Evolutionary conservation across 169 alveolate species (phyloP).

Genomic region (Miamiensis avidus): DNA sequence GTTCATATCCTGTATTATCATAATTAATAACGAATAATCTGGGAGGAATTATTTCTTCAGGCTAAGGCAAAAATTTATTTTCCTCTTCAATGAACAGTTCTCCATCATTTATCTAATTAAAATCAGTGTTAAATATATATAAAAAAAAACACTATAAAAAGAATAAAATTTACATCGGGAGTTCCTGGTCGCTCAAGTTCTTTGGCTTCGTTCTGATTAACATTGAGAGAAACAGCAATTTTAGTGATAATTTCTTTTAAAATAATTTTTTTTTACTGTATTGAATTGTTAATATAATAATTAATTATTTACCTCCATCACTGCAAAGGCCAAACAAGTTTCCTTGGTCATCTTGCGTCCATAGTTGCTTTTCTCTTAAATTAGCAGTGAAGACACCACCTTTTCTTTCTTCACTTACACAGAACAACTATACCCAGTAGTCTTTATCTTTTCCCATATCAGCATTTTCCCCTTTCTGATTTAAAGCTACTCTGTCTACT

Average conservation of each 20-base stretch:
- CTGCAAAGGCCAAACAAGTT: slow-evolving; percentile 71
- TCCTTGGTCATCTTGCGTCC: slow-evolving; percentile 87
- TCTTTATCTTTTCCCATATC: slow-evolving; percentile 68
- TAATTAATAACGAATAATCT: slow-evolving; percentile 67
- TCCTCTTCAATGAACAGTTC: slow-evolving; percentile 78
- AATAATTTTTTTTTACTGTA: too few species aligned
- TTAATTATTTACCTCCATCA: slow-evolving; percentile 44
- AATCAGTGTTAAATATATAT: too few species aligned
- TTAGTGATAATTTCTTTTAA: slow-evolving; percentile 56
- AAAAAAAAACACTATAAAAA: not conserved
- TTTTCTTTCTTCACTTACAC: slow-evolving; percentile 80
- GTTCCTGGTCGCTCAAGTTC: slow-evolving; percentile 48
- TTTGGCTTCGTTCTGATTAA: slow-evolving; percentile 59
- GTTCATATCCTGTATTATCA: slow-evolving; percentile 57
- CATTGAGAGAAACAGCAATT: slow-evolving; percentile 68
- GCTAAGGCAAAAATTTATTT: slow-evolving; percentile 77
- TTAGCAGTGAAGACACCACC: slow-evolving; percentile 82
- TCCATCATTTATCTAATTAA: not conserved
- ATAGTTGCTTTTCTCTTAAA: slow-evolving; percentile 60
- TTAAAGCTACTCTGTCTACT: slow-evolving; percentile 75
- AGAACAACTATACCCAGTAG: slow-evolving; percentile 78
- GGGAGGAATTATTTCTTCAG: slow-evolving; percentile 71
- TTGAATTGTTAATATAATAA: too few species aligned
- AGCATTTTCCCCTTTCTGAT: slow-evolving; percentile 65
- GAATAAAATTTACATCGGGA: not conserved